Evolutionary conservation across 2,329 filamentous ascomycete species (phyloP).

Genomic region (Talaromyces sp.): DNA sequence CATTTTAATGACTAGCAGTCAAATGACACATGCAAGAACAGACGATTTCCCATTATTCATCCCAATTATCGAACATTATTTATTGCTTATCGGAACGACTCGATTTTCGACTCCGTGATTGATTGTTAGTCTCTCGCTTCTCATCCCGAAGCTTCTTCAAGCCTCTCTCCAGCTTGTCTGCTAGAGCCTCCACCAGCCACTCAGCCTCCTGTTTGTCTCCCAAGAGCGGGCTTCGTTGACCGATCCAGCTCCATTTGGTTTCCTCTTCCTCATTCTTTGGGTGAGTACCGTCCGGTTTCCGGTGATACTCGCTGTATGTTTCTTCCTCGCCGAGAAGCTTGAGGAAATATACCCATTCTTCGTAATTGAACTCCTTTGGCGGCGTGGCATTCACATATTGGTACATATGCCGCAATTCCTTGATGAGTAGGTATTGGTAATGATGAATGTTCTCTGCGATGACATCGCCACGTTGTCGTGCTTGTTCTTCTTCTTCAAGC

Average conservation of each 20-base stretch:
- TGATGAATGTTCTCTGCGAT: conserved; percentile 45
- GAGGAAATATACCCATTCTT: conserved; percentile 46
- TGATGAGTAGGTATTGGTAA: conserved; percentile 36
- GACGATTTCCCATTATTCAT: no score
- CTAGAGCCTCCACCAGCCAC: conserved; percentile 37
- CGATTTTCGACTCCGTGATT: not conserved
- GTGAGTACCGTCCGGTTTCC: not conserved
- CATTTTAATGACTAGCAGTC: not conserved
- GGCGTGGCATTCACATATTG: conserved; percentile 25
- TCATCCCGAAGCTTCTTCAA: conserved; percentile 24
- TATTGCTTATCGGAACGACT: not conserved
- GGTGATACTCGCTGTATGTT: conserved; percentile 12
- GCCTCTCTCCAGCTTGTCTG: conserved; percentile 32
- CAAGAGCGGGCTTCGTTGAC: conserved; percentile 32
- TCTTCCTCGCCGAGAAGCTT: conserved; percentile 41
- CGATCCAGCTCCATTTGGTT: conserved; percentile 36
- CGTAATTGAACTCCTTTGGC: conserved; percentile 32
- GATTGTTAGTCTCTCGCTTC: not conserved
- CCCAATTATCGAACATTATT: not conserved
- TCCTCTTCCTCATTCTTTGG: not conserved
- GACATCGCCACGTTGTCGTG: conserved; percentile 36
- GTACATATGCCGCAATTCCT: conserved; percentile 35
- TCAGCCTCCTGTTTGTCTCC: conserved; percentile 37
- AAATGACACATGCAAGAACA: no score
- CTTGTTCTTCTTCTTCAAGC: conserved; percentile 34